These are phyloP conservation scores for Colletotrichum sp. DNA, from an alignment of 2,329 filamentous ascomycete genomes.

Conservation along the genomic window DNA sequence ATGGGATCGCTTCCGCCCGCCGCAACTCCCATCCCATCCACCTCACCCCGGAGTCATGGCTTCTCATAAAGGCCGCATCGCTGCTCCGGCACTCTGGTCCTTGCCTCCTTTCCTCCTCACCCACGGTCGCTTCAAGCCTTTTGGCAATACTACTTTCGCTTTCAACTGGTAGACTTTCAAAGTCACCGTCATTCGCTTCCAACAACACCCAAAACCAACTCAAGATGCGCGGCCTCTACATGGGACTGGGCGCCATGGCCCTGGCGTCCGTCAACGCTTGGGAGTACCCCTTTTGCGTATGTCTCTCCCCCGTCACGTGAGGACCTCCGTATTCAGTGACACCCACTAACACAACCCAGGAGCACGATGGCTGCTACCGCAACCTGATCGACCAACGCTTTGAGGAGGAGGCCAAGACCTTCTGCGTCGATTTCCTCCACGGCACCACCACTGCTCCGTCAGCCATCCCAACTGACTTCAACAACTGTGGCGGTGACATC, in stretches of 20 bases:
- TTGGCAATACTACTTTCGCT: slow-evolving; percentile 23
- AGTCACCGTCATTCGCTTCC: slow-evolving; percentile 27
- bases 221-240: slow-evolving; percentile 37
- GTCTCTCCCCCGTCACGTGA: neutral
- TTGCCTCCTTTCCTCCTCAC: neutral
- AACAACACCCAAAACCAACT: slow-evolving; percentile 24
- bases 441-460: slow-evolving; percentile 29
- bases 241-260: slow-evolving; percentile 36
- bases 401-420: slow-evolving; percentile 29
- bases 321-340: neutral
- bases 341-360: slow-evolving; percentile 1
- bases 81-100: neutral
- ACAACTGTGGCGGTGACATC: slow-evolving; percentile 29
- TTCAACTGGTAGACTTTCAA: slow-evolving; percentile 34
- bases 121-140: neutral
- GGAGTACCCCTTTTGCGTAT: slow-evolving; percentile 32
- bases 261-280: slow-evolving; percentile 30
- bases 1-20: neutral
- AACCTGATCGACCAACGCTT: slow-evolving; percentile 38
- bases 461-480: slow-evolving; percentile 34
- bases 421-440: slow-evolving; percentile 38
- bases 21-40: neutral
- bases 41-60: neutral
- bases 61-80: neutral
- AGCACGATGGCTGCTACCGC: slow-evolving; percentile 39